Evolutionary conservation across 768 basidiomycete genomes (phyloP).

Genomic region (Suillus subalutaceus): DNA sequence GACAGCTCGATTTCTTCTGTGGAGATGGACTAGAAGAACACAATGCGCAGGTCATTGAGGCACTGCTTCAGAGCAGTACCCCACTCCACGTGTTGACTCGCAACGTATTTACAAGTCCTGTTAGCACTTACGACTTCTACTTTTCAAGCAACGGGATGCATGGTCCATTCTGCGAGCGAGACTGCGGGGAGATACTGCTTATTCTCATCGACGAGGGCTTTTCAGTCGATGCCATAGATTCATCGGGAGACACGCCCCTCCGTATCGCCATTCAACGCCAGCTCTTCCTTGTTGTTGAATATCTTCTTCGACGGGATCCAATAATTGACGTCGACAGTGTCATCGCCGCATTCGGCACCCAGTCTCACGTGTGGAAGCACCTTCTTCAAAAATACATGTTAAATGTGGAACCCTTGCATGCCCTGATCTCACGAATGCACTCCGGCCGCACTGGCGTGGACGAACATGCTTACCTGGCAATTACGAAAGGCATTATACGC

Average conservation of each 20-base stretch:
- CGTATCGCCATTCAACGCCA: slow-evolving; percentile 1
- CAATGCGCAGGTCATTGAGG: background rate
- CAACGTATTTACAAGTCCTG: background rate
- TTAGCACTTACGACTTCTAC: background rate
- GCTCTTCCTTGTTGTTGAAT: background rate
- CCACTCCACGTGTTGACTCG: background rate
- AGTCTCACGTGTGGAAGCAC: background rate
- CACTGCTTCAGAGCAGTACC: background rate
- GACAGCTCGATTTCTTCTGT: background rate
- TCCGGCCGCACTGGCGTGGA: background rate
- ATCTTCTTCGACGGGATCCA: background rate
- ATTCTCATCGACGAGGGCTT: background rate
- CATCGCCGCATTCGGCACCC: background rate
- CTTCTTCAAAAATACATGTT: slow-evolving; percentile 3
- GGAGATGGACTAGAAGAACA: background rate
- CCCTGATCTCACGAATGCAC: background rate
- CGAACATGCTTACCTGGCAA: slow-evolving; percentile 1
- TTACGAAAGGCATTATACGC: slow-evolving; percentile 5
- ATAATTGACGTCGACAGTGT: background rate
- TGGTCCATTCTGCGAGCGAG: background rate
- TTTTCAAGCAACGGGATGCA: background rate
- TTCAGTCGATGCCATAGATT: background rate
- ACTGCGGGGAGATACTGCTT: background rate
- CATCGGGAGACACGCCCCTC: background rate
- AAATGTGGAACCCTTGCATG: background rate